Evolutionary conservation across 164 flowering plant species (phyloP).

Genomic region (Buxus sempervirens): DNA sequence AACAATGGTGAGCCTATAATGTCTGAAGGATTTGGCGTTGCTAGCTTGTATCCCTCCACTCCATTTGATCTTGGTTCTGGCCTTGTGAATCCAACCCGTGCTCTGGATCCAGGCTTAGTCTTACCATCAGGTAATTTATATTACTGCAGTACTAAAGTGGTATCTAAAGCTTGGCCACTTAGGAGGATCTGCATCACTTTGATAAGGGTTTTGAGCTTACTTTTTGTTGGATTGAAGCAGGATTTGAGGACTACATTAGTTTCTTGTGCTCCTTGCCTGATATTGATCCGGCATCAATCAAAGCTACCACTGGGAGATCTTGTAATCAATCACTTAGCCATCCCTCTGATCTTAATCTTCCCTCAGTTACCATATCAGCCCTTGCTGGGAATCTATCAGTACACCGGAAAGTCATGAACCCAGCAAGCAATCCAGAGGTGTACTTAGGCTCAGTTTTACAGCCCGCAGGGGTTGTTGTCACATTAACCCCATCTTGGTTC

Average conservation of each 20-base stretch:
- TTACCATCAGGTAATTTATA: constrained; percentile 50
- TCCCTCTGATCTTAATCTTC: constrained; percentile 77
- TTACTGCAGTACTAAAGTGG: background rate
- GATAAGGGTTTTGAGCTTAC: background rate
- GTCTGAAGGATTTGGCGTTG: constrained; percentile 58
- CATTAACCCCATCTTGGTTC: constrained; percentile 58
- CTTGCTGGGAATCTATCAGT: constrained; percentile 38
- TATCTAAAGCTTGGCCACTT: too few relatives aligned
- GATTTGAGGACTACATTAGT: constrained; percentile 64
- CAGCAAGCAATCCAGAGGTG: constrained; percentile 54
- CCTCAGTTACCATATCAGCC: constrained; percentile 67
- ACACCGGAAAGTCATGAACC: constrained; percentile 49
- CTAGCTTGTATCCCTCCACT: constrained; percentile 47
- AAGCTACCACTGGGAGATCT: constrained; percentile 46
- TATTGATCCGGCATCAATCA: constrained; percentile 31
- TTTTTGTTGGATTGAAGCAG: constrained; percentile 29
- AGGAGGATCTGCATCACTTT: background rate
- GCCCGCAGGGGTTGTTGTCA: constrained; percentile 59
- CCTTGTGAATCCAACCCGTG: constrained; percentile 49
- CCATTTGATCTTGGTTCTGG: constrained; percentile 82
- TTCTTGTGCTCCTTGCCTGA: constrained; percentile 84
- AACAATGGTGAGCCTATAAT: constrained; percentile 54
- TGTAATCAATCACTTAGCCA: constrained; percentile 40
- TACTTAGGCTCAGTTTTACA: constrained; percentile 48
- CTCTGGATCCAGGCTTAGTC: constrained; percentile 79